Base-by-base conservation (phyloP, 1,139 yeast species). In the Pneumocystis oryctolagi region DNA sequence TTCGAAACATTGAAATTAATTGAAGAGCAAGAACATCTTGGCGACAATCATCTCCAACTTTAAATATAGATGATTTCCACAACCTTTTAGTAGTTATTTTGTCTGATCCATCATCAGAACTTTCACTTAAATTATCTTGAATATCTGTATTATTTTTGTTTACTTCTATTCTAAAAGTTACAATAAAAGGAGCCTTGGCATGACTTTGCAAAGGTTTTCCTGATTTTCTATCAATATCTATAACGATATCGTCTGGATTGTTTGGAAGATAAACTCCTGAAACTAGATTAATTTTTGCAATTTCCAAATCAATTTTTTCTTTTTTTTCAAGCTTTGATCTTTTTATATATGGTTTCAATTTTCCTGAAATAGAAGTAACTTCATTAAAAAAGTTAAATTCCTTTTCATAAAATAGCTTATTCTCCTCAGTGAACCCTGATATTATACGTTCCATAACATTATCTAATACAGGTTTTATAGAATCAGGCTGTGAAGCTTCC, bases 171-270 rank as follows among this genome's bases (percentile, higher is more conserved):
- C 84, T 87, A 77, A 94, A 94, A 0, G 95, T 86, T 0, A 98
- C 98, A 90, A 94, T 82, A 72, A 89, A 94, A 59, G 99, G 99
- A 0, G 99, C 97, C 73, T 94, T 94, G 18, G 99, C 98, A 73
- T 94, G 99, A 25, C 96, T 88, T 75, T 94, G 99, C 70, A 94
- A 78, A n/a, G 99, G 98, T 70, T 82, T 84, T 65, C 98, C 98
- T 8, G 96, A 85, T 69, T 85, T 86, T 66, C 98, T 80, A 72
- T 89, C 90, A 72, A 94, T 92, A 71, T 89, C 97, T 66, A 89
- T 78, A 42, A 94, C 88, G n/a, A 80, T 81, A 61, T 98, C 98
- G 73, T 92, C 97, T 0, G 98, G 98, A 71, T 94, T 92, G 67
- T 95, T 86, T 31, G 99, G 99, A 66, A 94, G 78, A 71, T 94